Evolutionary conservation across 2,329 filamentous ascomycete genomes (phyloP).

Genomic region (Dendrostoma leiphaemia): DNA sequence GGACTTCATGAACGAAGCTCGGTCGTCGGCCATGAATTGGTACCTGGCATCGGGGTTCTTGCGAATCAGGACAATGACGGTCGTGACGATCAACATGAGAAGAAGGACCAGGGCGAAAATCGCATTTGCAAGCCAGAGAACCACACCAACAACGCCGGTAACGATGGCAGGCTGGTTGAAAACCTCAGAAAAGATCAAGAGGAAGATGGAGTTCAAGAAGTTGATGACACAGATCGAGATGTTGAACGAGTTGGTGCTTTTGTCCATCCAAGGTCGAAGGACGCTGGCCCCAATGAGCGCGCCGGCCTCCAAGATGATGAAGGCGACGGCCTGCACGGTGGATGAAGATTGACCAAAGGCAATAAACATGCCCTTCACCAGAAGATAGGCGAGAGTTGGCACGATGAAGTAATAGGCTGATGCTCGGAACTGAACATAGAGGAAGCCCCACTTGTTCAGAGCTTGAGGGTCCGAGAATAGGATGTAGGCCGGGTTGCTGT

Average conservation of each 20-base stretch:
- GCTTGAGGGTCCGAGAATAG: constrained; percentile 93
- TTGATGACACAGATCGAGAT: constrained; percentile 88
- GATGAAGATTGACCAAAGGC: constrained; percentile 72
- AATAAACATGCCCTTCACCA: constrained; percentile 90
- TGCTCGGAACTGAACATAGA: constrained; percentile 95
- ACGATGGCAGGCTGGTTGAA: constrained; percentile 83
- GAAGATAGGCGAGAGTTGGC: constrained; percentile 70
- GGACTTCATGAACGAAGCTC: constrained; percentile 96
- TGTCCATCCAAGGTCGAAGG: constrained; percentile 95
- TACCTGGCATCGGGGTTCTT: constrained; percentile 96
- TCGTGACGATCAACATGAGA: constrained; percentile 76
- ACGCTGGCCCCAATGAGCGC: constrained; percentile 77
- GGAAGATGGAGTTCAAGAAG: constrained; percentile 85
- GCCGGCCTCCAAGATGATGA: constrained; percentile 78
- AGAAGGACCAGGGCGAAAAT: constrained; percentile 79
- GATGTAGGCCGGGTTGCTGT: constrained; percentile 96
- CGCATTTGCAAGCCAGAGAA: constrained; percentile 87
- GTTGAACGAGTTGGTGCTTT: constrained; percentile 96
- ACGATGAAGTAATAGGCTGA: constrained; percentile 95
- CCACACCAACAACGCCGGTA: constrained; percentile 82
- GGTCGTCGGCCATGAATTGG: constrained; percentile 94
- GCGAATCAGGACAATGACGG: constrained; percentile 65
- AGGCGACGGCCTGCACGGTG: constrained; percentile 74
- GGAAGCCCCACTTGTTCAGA: constrained; percentile 96
- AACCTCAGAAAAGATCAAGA: constrained; percentile 83